Evolutionary conservation across 352 stramenopile species (phyloP).

Genomic region (Phytophthora europaea): DNA sequence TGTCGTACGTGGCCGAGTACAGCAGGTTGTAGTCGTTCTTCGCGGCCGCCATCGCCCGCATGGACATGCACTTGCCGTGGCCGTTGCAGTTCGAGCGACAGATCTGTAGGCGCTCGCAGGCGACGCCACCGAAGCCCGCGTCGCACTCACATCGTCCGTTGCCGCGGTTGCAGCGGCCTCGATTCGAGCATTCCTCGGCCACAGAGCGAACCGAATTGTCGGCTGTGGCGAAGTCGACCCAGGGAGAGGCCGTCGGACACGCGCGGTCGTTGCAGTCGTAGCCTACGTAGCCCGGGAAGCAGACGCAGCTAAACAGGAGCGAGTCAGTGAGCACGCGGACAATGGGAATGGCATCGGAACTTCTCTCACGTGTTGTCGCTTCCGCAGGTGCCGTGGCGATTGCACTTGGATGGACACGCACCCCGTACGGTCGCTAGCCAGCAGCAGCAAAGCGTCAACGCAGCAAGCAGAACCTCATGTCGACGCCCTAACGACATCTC

Average conservation of each 20-base stretch:
- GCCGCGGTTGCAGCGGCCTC: slow-evolving; percentile 79
- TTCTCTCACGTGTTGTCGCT: slow-evolving; percentile 61
- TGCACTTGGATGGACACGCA: slow-evolving; percentile 73
- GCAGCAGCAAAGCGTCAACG: slow-evolving; percentile 15
- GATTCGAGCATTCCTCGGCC: slow-evolving; percentile 71
- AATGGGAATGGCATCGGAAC: not conserved
- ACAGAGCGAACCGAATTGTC: slow-evolving; percentile 55
- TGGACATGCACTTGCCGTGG: slow-evolving; percentile 91
- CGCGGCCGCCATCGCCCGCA: slow-evolving; percentile 58
- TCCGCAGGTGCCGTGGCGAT: slow-evolving; percentile 67
- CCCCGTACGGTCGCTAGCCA: slow-evolving; percentile 15
- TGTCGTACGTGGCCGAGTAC: slow-evolving; percentile 61
- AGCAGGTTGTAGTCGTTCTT: slow-evolving; percentile 77
- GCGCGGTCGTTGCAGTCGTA: slow-evolving; percentile 86
- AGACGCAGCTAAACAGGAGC: slow-evolving; percentile 71
- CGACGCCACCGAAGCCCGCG: slow-evolving; percentile 68
- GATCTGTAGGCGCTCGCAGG: slow-evolving; percentile 68
- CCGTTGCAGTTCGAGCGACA: slow-evolving; percentile 90
- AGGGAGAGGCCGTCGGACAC: slow-evolving; percentile 79
- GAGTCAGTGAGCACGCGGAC: not conserved
- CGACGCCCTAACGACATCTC: not conserved
- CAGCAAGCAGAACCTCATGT: slow-evolving; percentile 15
- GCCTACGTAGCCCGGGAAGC: slow-evolving; percentile 86
- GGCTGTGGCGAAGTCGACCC: slow-evolving; percentile 61
- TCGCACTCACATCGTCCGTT: slow-evolving; percentile 88